Conservation (phyloP, 352 stramenopile species). For the Phytopythium vexans region DNA sequence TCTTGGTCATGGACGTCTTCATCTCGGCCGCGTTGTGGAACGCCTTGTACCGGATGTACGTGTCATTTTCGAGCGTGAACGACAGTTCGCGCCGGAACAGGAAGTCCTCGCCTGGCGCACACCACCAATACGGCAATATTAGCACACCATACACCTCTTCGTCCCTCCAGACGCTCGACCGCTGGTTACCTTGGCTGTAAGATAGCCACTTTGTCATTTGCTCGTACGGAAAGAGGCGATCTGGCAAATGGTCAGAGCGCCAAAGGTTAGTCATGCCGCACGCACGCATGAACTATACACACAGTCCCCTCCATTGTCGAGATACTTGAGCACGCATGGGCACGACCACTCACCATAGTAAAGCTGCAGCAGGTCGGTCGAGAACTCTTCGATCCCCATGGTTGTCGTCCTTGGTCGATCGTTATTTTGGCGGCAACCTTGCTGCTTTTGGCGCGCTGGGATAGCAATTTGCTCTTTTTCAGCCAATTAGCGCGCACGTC, state of each 20-base stretch:
- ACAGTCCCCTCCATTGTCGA: too few species aligned
- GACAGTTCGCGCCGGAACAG: slow-evolving; percentile 96
- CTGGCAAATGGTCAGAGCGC: slow-evolving; percentile 15
- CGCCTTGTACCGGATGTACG: slow-evolving; percentile 98
- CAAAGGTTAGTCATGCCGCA: not conserved
- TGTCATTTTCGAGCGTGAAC: slow-evolving; percentile 98
- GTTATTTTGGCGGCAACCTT: too few species aligned
- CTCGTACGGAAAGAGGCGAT: slow-evolving; percentile 85
- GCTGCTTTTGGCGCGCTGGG: too few species aligned
- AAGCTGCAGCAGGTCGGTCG: slow-evolving; percentile 77
- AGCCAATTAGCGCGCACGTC: too few species aligned
- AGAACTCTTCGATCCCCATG: slow-evolving; percentile 82
- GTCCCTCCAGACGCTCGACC: too few species aligned
- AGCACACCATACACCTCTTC: too few species aligned
- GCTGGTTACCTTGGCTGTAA: slow-evolving; percentile 62
- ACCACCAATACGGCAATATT: too few species aligned
- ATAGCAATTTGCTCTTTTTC: too few species aligned
- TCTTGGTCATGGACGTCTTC: slow-evolving; percentile 85
- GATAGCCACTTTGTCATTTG: slow-evolving; percentile 82
- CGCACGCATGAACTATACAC: not conserved
- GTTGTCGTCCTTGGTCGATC: not conserved
- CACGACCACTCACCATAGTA: slow-evolving; percentile 69
- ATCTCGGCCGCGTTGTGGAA: slow-evolving; percentile 90
- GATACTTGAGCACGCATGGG: not conserved
- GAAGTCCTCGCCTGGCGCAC: slow-evolving; percentile 46